phyloP scores from a whole-genome alignment of 1,284 basidiomycete species.

The Pholiota adiposa region DNA sequence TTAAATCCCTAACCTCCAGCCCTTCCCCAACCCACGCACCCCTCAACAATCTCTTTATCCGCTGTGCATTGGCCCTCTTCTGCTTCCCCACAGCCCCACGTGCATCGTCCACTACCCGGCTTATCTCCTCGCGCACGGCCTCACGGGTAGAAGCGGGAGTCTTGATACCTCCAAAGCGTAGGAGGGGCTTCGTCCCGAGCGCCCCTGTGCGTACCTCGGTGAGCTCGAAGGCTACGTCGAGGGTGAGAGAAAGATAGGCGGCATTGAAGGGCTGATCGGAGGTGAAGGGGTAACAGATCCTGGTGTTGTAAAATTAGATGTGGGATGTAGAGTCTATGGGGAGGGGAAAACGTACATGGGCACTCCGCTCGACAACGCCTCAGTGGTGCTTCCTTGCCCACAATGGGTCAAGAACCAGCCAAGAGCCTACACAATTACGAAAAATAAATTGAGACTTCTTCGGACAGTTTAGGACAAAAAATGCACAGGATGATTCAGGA shows the following conservation, averaged over 20 bases:
- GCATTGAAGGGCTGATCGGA: constrained; percentile 17
- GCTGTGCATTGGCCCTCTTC: constrained; percentile 3
- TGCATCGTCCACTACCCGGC: background rate
- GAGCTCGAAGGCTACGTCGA: constrained; percentile 20
- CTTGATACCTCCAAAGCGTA: constrained; percentile 3
- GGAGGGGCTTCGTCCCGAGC: constrained; percentile 12
- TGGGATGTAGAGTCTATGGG: background rate
- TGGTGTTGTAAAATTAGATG: background rate
- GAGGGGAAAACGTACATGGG: constrained; percentile 12
- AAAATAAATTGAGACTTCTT: no score
- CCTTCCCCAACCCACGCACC: background rate
- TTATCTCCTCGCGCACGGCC: constrained; percentile 1
- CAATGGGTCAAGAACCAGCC: constrained; percentile 19
- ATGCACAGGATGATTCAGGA: constrained; percentile 11
- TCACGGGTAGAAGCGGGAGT: background rate
- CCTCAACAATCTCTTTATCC: background rate
- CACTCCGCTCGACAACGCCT: constrained; percentile 13
- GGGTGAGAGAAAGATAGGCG: constrained; percentile 15
- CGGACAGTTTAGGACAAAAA: background rate
- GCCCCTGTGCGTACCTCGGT: constrained; percentile 14
- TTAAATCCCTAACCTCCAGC: background rate
- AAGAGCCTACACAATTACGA: constrained; percentile 15
- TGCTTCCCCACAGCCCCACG: background rate
- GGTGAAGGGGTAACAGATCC: constrained; percentile 16
- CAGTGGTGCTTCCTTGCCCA: constrained; percentile 16